Base-by-base conservation (phyloP, 345 rosid genomes). In the Salix dunnii region DNA sequence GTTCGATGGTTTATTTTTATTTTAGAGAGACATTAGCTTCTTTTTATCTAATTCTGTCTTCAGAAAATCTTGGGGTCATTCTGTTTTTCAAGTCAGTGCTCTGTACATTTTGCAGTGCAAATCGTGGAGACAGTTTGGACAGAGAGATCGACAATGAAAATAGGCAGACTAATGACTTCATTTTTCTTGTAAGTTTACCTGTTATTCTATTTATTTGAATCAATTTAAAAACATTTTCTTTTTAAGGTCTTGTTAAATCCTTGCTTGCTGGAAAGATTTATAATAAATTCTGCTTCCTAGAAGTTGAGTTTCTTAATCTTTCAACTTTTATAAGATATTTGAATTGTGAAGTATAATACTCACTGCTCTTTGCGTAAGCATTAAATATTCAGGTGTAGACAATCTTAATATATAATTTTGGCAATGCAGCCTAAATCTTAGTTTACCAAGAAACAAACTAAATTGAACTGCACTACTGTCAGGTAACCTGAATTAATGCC, bases 101-200 rank as follows among this genome's bases (percentile, higher is more conserved):
- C 20, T 77, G 23, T 76, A 40, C 79, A 43, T 78, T 43, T 74
- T 80, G 74, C 88, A 96, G 99, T 82, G 89, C 84, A 58, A 86
- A 78, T 84, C 81, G 58, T 66, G 88, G 88, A 69, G 86, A 84
- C 77, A 71, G 63, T 78, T 81, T 81, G 75, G 89, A 86, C 88
- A 71, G 64, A 75, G 88, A 84, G 74, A 84, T 86, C 17, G 80
- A 81, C 35, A 40, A 25, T 64, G 91, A 86, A 84, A 74, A 84
- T 69, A 74, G 79, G 67, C 84, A 79, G 85, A 83, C 43, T 61
- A 82, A 86, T 46, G 91, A 88, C 83, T 88, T 88, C 85, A 79
- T 88, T 76, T 38, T 86, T 67, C 88, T 88, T 70, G 91, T 86
- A 83, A 9, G 85, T 72, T 79, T 80, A 74, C 71, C 51, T 42